These are phyloP conservation scores for Patellifolia procumbens DNA, from an alignment of 179 eudicot genomes.

Conservation along the genomic window DNA sequence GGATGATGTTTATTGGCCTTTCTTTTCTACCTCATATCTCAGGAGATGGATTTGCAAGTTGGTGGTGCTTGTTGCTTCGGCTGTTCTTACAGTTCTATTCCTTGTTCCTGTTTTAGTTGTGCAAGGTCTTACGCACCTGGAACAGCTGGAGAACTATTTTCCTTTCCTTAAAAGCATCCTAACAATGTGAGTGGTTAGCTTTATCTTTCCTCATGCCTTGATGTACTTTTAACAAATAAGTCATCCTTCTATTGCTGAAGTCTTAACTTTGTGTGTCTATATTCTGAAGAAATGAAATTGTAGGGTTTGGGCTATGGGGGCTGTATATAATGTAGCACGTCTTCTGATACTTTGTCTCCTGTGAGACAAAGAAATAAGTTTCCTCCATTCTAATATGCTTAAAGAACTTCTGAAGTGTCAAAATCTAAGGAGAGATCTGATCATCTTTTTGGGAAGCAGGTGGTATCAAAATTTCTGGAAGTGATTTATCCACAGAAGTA, in stretches of 20 bases:
- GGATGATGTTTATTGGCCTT: conserved; percentile 87
- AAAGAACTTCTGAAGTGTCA: background rate
- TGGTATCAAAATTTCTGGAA: background rate
- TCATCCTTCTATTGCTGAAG: background rate
- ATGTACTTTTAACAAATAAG: background rate
- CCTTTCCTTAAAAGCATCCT: conserved; percentile 70
- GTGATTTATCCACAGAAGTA: too few species aligned
- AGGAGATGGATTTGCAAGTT: conserved; percentile 68
- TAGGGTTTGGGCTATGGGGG: background rate
- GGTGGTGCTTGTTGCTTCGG: conserved; percentile 45
- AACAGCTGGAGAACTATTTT: conserved; percentile 69
- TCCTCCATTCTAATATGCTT: background rate
- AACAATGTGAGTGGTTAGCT: conserved; percentile 50
- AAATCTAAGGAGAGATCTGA: background rate
- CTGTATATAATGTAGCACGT: background rate
- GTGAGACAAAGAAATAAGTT: background rate
- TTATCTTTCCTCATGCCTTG: background rate
- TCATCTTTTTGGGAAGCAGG: background rate
- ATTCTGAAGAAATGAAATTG: background rate
- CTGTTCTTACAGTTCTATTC: conserved; percentile 61
- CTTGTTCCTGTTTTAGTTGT: conserved; percentile 74
- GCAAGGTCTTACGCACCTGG: conserved; percentile 86
- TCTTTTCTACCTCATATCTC: conserved; percentile 78
- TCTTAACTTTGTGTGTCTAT: background rate
- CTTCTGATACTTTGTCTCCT: background rate